Conservation (phyloP, 2,329 filamentous ascomycete genomes). For the Penicillium sp. region DNA sequence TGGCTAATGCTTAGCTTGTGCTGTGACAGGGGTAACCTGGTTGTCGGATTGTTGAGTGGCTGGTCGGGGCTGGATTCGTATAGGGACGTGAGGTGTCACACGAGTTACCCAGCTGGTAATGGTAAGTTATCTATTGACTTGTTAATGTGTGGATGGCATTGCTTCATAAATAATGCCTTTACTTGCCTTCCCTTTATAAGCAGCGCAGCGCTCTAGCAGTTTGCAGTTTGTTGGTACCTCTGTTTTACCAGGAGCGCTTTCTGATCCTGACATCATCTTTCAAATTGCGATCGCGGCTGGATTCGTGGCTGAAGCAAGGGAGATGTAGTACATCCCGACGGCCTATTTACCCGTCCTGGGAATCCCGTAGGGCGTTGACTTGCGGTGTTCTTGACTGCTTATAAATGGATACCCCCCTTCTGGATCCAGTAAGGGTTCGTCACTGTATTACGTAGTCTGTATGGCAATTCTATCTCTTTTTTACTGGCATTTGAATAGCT, state of each 20-base stretch:
- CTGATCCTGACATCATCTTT: neutral
- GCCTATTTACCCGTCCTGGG: neutral
- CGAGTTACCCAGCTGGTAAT: too few relatives aligned
- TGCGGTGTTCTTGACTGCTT: neutral
- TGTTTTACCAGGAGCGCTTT: neutral
- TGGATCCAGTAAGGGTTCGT: too few relatives aligned
- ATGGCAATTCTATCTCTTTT: too few relatives aligned
- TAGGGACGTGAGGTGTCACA: conserved; percentile 1
- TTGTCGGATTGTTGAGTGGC: neutral
- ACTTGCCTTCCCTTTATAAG: too few relatives aligned
- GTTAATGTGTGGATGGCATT: too few relatives aligned
- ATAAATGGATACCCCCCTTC: too few relatives aligned
- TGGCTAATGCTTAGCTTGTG: conserved; percentile 23
- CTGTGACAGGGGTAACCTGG: neutral
- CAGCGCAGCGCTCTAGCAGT: too few relatives aligned
- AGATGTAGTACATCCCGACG: neutral
- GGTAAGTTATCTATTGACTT: neutral
- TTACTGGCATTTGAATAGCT: too few relatives aligned
- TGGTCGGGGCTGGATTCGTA: neutral
- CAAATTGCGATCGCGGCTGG: conserved; percentile 2
- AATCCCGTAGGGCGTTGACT: neutral
- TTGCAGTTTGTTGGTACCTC: too few relatives aligned
- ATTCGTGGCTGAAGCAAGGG: conserved; percentile 15
- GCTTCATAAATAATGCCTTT: too few relatives aligned
- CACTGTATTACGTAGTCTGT: too few relatives aligned